Base-by-base conservation (phyloP, 441 rosid genomes). In the Populus hybrid region DNA sequence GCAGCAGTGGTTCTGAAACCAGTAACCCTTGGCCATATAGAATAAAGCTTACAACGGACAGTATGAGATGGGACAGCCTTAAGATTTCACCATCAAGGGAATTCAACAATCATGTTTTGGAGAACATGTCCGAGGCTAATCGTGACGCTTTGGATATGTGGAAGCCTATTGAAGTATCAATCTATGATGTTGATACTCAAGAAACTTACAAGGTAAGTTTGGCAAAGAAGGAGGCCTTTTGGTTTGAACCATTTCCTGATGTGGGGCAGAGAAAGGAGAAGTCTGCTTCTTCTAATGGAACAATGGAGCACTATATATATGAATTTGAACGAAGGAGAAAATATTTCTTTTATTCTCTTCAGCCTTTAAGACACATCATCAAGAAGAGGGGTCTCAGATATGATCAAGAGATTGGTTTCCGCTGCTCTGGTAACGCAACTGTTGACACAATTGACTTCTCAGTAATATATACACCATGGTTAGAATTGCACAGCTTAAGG, bases 181-280 rank as follows among this genome's bases (percentile, higher is more conserved):
- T 81, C 2, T 26, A 70, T 42, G 83, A 85, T 63, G 68, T 73
- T 18, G 83, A 81, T 50, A 79, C 78, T n/a, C 1, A 74, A 2
- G 84, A 81, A 64, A 77, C 64, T n/a, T 83, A 81, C 65, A 75
- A 53, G 63, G 79, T 68, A 28, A 77, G 77, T 1, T 76, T 85
- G 36, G 74, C 36, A 28, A 81, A 83, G 79, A 85, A 85, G 40
- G 77, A 83, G 65, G 61, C 82, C 0, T 85, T 85, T 20, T 85
- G 84, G 86, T 85, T 83, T 24, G 83, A 85, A 9, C 86, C 86
- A 33, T 26, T 85, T 29, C 86, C 88, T 69, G 84, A 79, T 23
- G 75, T 66, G 9, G 76, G 33, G 21, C 69, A 56, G 70, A 56
- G 75, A 67, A 66, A 63, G 50, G 20, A 8, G 24, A 78, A 53